These are phyloP conservation scores for Pseudognaphalium luteoalbum DNA, from an alignment of 129 eudicot genomes.

Conservation along the genomic window DNA sequence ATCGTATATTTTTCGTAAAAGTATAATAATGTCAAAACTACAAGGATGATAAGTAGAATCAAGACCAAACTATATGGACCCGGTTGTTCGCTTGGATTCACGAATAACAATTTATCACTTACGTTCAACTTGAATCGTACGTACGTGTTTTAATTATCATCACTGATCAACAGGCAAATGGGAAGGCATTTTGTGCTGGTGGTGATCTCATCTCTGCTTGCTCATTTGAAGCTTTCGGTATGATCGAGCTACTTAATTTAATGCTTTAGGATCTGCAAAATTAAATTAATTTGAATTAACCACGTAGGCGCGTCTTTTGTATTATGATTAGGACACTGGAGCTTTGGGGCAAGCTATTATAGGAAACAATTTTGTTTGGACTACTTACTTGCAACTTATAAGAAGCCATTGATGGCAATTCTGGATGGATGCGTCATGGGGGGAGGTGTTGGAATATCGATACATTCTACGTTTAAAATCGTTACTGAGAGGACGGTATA, in stretches of 20 bases:
- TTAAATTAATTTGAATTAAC: not conserved
- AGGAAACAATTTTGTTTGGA: conserved; percentile 42
- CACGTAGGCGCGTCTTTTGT: not conserved
- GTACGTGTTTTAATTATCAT: not conserved
- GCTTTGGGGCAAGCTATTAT: conserved; percentile 38
- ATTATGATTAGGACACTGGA: conserved; percentile 46
- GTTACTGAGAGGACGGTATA: conserved; percentile 50
- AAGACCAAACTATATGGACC: too few species aligned
- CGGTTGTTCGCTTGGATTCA: too few species aligned
- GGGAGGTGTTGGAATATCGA: conserved; percentile 60
- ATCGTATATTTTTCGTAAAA: too few species aligned
- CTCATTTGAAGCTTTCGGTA: conserved; percentile 34
- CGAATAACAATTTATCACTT: too few species aligned
- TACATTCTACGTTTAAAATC: conserved; percentile 46
- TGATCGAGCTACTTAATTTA: not conserved
- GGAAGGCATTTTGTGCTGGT: conserved; percentile 51
- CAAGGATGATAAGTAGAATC: too few species aligned
- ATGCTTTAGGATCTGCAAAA: not conserved
- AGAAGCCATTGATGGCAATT: conserved; percentile 43
- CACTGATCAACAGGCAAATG: conserved; percentile 37
- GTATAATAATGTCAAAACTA: too few species aligned
- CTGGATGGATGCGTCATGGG: conserved; percentile 57
- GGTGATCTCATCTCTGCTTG: conserved; percentile 46
- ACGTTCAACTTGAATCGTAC: not conserved
- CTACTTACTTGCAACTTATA: conserved; percentile 49